These are phyloP conservation scores for Metarhizium humberi DNA, from an alignment of 2,329 filamentous ascomycete species.

Conservation along the genomic window DNA sequence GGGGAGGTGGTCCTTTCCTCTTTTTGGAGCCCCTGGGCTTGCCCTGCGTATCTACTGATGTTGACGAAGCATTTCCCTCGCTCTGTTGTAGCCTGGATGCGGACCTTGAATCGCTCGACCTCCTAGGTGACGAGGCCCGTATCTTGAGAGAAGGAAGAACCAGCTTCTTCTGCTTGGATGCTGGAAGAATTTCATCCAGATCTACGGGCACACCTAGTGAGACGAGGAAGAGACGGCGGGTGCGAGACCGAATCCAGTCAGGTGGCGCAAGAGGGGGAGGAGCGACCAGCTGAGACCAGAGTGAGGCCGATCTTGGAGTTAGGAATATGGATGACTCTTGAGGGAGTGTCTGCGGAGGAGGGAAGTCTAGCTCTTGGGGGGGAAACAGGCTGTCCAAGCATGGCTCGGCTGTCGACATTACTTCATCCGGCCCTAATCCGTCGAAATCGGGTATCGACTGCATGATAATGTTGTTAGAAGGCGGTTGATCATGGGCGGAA, in stretches of 20 bases:
- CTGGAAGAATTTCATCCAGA: conserved; percentile 91
- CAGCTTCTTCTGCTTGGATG: conserved; percentile 96
- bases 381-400: conserved; percentile 61
- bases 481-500: neutral
- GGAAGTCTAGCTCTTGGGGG: conserved; percentile 42
- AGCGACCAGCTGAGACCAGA: conserved; percentile 94
- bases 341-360: conserved; percentile 39
- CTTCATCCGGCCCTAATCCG: conserved; percentile 49
- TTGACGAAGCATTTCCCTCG: conserved; percentile 44
- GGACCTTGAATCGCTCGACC: conserved; percentile 44
- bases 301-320: conserved; percentile 75
- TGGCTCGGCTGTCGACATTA: conserved; percentile 51
- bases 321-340: conserved; percentile 62
- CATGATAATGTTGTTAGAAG: conserved; percentile 10
- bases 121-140: conserved; percentile 42
- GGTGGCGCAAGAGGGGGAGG: conserved; percentile 90
- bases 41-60: conserved; percentile 50
- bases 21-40: conserved; percentile 36
- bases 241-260: conserved; percentile 95
- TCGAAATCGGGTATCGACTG: conserved; percentile 62
- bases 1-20: conserved; percentile 52
- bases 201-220: conserved; percentile 94
- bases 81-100: conserved; percentile 35
- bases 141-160: conserved; percentile 84
- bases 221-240: conserved; percentile 87